Evolutionary conservation across 371 early-diverging fungal species (phyloP).

Genomic region (Cokeromyces recurvatus): DNA sequence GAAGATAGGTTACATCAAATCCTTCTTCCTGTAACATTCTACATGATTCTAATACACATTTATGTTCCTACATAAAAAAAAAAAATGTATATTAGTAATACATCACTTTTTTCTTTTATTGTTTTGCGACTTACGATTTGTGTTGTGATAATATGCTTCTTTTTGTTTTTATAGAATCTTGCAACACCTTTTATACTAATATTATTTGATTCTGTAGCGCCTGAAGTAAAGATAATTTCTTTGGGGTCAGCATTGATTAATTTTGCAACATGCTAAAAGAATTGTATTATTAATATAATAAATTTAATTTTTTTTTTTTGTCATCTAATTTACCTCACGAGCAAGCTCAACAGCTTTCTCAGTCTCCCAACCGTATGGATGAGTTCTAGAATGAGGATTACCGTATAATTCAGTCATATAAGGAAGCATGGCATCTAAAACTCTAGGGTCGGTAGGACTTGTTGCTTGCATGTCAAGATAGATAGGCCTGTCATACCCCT

Average conservation of each 20-base stretch:
- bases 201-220: slow-evolving; percentile 99
- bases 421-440: slow-evolving; percentile 97
- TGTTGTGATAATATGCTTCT: slow-evolving; percentile 98
- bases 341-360: slow-evolving; percentile 95
- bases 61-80: slow-evolving; percentile 81
- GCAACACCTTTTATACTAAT: slow-evolving; percentile 96
- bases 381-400: slow-evolving; percentile 98
- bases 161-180: slow-evolving; percentile 90
- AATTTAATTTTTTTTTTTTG: not conserved
- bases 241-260: slow-evolving; percentile 96
- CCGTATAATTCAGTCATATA: slow-evolving; percentile 94
- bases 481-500: slow-evolving; percentile 59
- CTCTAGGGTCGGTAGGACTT: slow-evolving; percentile 96
- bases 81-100: not conserved
- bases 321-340: slow-evolving; percentile 59
- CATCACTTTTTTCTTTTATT: not conserved
- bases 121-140: slow-evolving; percentile 66
- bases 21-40: slow-evolving; percentile 96
- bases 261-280: slow-evolving; percentile 77
- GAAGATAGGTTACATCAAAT: slow-evolving; percentile 97
- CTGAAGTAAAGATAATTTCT: slow-evolving; percentile 98
- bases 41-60: slow-evolving; percentile 99
- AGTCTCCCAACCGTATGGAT: slow-evolving; percentile 98
- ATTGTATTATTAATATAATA: not conserved
- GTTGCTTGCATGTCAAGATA: slow-evolving; percentile 98